Percentiles rank a stretch among this genome's conserved stretches.
Conservation (phyloP, 2,329 filamentous ascomycete species). For the Malbranchea zuffiana region DNA sequence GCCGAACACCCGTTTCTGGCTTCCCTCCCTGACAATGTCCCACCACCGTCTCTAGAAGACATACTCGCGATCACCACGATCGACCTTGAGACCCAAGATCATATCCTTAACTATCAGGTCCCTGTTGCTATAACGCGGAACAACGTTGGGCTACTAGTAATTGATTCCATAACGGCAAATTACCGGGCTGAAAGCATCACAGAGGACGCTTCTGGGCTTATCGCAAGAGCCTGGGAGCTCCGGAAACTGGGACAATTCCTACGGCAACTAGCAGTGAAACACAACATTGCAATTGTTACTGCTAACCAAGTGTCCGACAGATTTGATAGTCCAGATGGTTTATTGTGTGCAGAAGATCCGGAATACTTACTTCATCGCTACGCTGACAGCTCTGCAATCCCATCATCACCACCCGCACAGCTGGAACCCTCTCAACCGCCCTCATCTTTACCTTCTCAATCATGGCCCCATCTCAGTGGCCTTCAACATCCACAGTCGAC, state of each 20-base stretch:
- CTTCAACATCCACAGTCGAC: no score
- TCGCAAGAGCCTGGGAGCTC: slow-evolving; percentile 64
- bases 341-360: slow-evolving; percentile 12
- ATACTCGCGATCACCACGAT: slow-evolving; percentile 74
- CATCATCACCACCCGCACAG: neutral
- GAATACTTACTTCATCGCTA: slow-evolving; percentile 4
- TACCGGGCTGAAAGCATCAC: slow-evolving; percentile 67
- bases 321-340: slow-evolving; percentile 41
- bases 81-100: slow-evolving; percentile 88
- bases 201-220: slow-evolving; percentile 46
- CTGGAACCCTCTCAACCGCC: slow-evolving; percentile 3
- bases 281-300: slow-evolving; percentile 75
- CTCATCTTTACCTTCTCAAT: slow-evolving; percentile 9
- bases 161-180: slow-evolving; percentile 92
- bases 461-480: no score
- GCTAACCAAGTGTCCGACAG: slow-evolving; percentile 93
- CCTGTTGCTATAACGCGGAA: slow-evolving; percentile 70
- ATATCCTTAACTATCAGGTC: slow-evolving; percentile 86
- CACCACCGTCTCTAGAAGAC: slow-evolving; percentile 56
- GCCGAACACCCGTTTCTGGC: slow-evolving; percentile 52
- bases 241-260: slow-evolving; percentile 63
- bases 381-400: neutral
- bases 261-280: slow-evolving; percentile 59
- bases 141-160: slow-evolving; percentile 66
- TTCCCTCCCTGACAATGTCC: slow-evolving; percentile 27